Evolutionary conservation across 1,139 yeast genomes (phyloP).

Genomic region (Protomyces lactucae-debilis): DNA sequence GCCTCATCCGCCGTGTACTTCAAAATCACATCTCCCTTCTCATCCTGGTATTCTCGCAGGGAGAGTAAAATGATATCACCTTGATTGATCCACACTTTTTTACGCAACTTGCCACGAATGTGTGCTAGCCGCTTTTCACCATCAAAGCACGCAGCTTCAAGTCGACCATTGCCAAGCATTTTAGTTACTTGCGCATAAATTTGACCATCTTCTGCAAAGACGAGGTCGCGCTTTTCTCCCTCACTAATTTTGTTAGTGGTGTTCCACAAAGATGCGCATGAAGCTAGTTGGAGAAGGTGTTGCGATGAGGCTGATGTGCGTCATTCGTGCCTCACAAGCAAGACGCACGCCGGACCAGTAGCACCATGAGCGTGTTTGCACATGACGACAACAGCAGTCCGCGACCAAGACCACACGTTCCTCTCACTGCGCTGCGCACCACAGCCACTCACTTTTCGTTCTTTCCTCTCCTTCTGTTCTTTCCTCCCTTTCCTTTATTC

Average conservation of each 20-base stretch:
- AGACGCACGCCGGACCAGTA: too few relatives aligned
- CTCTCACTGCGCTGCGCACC: conserved; percentile 36
- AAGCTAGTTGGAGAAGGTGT: too few relatives aligned
- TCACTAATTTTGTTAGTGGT: conserved; percentile 41
- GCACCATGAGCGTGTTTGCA: too few relatives aligned
- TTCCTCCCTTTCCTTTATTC: conserved; percentile 48
- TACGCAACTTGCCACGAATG: conserved; percentile 97
- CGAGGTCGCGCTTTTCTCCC: conserved; percentile 89
- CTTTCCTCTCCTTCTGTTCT: conserved; percentile 42
- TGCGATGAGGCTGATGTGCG: too few relatives aligned
- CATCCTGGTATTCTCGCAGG: conserved; percentile 97
- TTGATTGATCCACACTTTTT: conserved; percentile 96
- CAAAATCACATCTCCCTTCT: conserved; percentile 95
- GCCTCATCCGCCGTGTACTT: conserved; percentile 98
- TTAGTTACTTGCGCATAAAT: conserved; percentile 98
- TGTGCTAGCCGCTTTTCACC: conserved; percentile 92
- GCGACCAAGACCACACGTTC: too few relatives aligned
- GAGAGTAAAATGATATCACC: conserved; percentile 96
- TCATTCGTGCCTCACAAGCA: too few relatives aligned
- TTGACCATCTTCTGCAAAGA: conserved; percentile 91
- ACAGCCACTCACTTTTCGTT: conserved; percentile 91
- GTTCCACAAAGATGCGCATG: neutral
- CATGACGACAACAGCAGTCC: too few relatives aligned
- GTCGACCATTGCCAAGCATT: conserved; percentile 97
- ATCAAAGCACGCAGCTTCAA: conserved; percentile 92